Conservation (phyloP, 2,329 filamentous ascomycete genomes). For the Penicillium sp. region DNA sequence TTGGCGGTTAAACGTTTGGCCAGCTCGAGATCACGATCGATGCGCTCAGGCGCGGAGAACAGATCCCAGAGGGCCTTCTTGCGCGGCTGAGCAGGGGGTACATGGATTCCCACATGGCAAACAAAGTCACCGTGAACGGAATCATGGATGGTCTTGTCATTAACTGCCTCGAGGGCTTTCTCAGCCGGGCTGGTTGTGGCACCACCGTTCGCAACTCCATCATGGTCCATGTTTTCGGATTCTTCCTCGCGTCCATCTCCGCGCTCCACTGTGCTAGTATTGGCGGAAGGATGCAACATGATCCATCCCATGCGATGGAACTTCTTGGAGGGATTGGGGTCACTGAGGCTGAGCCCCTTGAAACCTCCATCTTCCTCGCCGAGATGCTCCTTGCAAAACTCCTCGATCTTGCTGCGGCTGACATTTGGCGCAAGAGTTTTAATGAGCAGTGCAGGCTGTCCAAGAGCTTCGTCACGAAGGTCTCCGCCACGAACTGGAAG, state of each 20-base stretch:
- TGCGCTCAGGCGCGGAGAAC: conserved; percentile 89
- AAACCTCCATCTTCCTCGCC: conserved; percentile 89
- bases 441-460: conserved; percentile 89
- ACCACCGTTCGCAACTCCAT: conserved; percentile 33
- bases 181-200: conserved; percentile 61
- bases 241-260: conserved; percentile 71
- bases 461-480: conserved; percentile 81
- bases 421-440: conserved; percentile 98
- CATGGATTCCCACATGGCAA: conserved; percentile 94
- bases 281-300: conserved; percentile 79
- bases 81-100: conserved; percentile 76
- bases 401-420: conserved; percentile 86
- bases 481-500: conserved; percentile 81
- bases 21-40: conserved; percentile 83
- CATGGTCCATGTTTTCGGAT: conserved; percentile 52
- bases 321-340: conserved; percentile 94
- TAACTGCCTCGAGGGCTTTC: conserved; percentile 88
- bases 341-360: conserved; percentile 92
- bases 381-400: conserved; percentile 90
- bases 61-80: conserved; percentile 98
- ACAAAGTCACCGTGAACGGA: conserved; percentile 92
- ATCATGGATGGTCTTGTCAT: conserved; percentile 96
- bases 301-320: conserved; percentile 99
- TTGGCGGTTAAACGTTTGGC: conserved; percentile 79
- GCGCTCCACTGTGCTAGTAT: conserved; percentile 65